These are phyloP conservation scores for Lenwebbia sp. DNA, from an alignment of 345 rosid genomes.

Conservation along the genomic window DNA sequence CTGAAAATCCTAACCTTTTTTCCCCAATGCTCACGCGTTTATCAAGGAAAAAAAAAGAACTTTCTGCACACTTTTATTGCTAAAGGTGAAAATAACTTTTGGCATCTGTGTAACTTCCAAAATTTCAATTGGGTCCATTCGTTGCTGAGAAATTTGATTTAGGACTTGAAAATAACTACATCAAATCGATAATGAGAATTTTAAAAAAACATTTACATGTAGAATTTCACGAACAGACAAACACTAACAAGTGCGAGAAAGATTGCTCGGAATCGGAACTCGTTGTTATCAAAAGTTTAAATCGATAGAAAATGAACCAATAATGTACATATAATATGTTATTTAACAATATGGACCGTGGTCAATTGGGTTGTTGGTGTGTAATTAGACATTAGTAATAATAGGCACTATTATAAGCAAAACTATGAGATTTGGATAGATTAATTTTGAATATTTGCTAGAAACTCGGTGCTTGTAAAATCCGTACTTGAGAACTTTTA, in stretches of 20 bases:
- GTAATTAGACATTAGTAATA: no score
- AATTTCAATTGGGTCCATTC: not conserved
- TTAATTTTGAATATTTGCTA: no score
- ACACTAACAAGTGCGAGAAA: not conserved
- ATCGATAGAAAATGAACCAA: no score
- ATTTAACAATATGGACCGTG: not conserved
- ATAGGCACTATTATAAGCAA: no score
- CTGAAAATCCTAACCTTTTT: not conserved
- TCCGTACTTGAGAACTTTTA: no score
- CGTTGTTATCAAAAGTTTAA: no score
- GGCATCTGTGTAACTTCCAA: not conserved
- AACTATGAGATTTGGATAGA: no score
- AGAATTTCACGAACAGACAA: not conserved
- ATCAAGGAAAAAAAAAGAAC: not conserved
- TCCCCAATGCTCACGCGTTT: not conserved
- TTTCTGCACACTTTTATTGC: no score
- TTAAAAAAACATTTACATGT: not conserved
- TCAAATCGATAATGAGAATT: not conserved
- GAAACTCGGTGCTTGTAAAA: no score
- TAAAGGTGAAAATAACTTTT: not conserved
- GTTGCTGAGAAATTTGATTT: not conserved
- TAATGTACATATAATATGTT: fast-evolving
- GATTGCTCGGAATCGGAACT: no score
- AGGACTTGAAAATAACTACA: not conserved
- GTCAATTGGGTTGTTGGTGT: not conserved